Evolutionary conservation across 2,329 filamentous ascomycete species (phyloP).

Genomic region (Colletotrichum gigasporum): DNA sequence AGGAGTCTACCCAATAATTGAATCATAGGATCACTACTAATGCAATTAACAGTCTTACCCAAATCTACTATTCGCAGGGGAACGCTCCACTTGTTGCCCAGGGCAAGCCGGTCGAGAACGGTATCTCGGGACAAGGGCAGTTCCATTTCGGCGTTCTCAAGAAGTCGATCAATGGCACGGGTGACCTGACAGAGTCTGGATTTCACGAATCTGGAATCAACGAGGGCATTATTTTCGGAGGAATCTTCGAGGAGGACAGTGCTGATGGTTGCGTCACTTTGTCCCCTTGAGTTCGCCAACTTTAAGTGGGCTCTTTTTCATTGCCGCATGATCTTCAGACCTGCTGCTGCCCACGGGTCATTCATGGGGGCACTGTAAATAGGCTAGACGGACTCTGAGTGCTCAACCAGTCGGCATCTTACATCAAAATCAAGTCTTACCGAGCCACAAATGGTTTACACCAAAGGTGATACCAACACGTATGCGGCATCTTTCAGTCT

Average conservation of each 20-base stretch:
- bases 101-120: conserved; percentile 55
- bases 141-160: conserved; percentile 71
- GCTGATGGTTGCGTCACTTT: conserved; percentile 29
- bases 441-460: too few relatives aligned
- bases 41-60: conserved; percentile 54
- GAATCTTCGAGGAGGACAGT: conserved; percentile 63
- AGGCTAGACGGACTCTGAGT: too few relatives aligned
- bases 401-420: too few relatives aligned
- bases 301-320: too few relatives aligned
- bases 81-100: conserved; percentile 53
- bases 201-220: conserved; percentile 58
- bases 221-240: conserved; percentile 61
- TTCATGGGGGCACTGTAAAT: too few relatives aligned
- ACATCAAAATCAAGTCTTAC: too few relatives aligned
- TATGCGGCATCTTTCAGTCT: too few relatives aligned
- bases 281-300: background rate
- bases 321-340: too few relatives aligned
- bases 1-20: conserved; percentile 35
- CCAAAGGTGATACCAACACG: too few relatives aligned
- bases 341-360: too few relatives aligned
- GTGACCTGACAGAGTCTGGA: conserved; percentile 54
- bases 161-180: conserved; percentile 58
- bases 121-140: conserved; percentile 66
- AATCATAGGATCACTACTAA: background rate
- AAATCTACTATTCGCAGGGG: conserved; percentile 65